A percentile compares a stretch with the other conserved stretches of the same genome.
Evolutionary conservation across 805 yeast genomes (phyloP).

Genomic region (Lipomyces spencermartinsiae): DNA sequence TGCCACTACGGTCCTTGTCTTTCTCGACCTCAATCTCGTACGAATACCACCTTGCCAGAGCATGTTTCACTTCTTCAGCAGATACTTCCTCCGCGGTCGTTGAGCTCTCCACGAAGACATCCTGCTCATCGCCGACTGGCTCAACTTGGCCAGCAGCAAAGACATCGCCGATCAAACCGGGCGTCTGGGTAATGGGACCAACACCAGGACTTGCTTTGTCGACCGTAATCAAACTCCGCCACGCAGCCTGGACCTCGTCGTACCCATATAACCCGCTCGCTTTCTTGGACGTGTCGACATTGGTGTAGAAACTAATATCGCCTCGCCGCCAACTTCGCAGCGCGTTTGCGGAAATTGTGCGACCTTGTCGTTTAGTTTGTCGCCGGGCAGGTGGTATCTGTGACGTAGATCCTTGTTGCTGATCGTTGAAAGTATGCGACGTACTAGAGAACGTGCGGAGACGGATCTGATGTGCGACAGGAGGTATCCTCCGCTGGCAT

Average conservation of each 20-base stretch:
- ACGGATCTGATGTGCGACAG: not conserved
- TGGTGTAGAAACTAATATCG: not conserved
- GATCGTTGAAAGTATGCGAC: not conserved
- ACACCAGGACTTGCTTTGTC: not conserved
- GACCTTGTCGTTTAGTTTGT: not conserved
- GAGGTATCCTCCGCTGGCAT: not conserved
- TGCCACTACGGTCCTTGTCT: not conserved
- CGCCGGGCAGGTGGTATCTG: not conserved
- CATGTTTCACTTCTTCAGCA: not conserved
- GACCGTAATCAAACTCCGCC: not conserved
- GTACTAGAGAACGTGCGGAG: not conserved
- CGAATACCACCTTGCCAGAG: not conserved
- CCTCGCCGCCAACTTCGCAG: not conserved
- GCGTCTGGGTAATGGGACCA: not conserved
- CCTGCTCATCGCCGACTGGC: slow-evolving; percentile 1
- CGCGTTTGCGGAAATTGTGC: not conserved
- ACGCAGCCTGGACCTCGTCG: not conserved
- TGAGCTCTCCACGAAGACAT: not conserved
- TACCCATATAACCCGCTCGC: not conserved
- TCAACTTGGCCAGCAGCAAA: not conserved
- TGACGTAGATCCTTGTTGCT: not conserved
- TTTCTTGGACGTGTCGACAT: not conserved
- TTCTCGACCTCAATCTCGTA: not conserved
- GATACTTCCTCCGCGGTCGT: not conserved
- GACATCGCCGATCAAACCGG: not conserved